Evolutionary conservation across 1,284 basidiomycete species (phyloP).

Genomic region (Rhodotorula sp.): DNA sequence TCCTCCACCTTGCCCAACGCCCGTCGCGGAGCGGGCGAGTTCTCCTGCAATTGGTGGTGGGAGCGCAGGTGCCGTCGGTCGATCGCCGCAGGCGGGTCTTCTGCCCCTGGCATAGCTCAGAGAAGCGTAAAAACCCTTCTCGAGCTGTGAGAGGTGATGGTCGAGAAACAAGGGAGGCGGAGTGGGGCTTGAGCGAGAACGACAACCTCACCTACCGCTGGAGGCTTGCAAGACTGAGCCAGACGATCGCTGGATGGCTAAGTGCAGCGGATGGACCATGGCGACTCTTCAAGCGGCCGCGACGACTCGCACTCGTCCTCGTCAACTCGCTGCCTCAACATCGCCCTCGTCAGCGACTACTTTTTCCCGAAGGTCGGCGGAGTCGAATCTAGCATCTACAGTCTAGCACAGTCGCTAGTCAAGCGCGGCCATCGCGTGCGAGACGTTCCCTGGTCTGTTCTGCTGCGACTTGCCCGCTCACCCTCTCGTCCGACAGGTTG

Average conservation of each 20-base stretch:
- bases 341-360: constrained; percentile 82
- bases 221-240: background rate
- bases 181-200: no score
- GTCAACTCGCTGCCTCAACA: constrained; percentile 12
- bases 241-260: background rate
- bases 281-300: background rate
- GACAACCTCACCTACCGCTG: no score
- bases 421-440: constrained; percentile 78
- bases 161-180: no score
- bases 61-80: background rate
- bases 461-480: background rate
- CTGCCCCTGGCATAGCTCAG: no score
- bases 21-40: background rate
- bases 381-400: constrained; percentile 92
- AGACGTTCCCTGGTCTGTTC: background rate
- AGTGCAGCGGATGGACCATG: constrained; percentile 1
- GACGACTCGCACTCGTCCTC: background rate
- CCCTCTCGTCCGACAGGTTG: constrained; percentile 60
- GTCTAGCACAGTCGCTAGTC: constrained; percentile 74
- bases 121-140: no score
- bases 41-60: constrained; percentile 3
- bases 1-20: no score
- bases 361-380: constrained; percentile 94
- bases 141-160: background rate
- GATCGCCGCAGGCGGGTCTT: background rate